Conservation (phyloP, 2,329 filamentous ascomycete genomes). For the Arthrobotrys megalospora region DNA sequence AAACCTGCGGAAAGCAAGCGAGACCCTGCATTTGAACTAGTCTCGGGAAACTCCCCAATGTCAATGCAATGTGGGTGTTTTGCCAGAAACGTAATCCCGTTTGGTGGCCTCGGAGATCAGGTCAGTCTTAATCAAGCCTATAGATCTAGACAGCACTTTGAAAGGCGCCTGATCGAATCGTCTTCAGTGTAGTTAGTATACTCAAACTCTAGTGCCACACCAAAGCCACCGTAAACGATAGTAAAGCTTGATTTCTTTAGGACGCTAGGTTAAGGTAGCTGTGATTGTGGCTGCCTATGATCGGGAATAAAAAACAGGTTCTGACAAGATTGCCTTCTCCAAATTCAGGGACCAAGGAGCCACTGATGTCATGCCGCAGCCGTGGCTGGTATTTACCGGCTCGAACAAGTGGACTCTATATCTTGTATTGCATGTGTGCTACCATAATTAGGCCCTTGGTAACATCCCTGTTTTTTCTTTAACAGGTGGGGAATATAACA, state of each 20-base stretch:
- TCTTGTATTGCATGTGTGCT: constrained; percentile 23
- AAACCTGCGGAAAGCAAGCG: constrained; percentile 45
- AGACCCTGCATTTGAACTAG: constrained; percentile 59
- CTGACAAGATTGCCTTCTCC: neutral
- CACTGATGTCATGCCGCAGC: constrained; percentile 58
- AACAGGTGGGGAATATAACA: constrained; percentile 34
- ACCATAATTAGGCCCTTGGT: constrained; percentile 48
- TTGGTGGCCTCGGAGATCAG: neutral
- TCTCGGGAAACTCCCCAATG: constrained; percentile 26
- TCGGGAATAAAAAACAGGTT: constrained; percentile 46
- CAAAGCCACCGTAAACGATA: neutral
- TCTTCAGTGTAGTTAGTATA: neutral
- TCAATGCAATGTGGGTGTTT: constrained; percentile 32
- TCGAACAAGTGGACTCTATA: neutral
- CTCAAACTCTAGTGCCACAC: neutral
- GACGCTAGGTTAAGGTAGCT: neutral
- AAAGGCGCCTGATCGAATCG: neutral
- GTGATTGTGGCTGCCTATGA: neutral
- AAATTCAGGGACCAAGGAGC: constrained; percentile 35
- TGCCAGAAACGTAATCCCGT: constrained; percentile 44
- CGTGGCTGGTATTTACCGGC: neutral
- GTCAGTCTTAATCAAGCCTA: neutral
- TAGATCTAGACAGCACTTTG: neutral
- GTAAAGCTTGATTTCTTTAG: neutral
- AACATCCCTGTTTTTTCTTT: constrained; percentile 8